These are phyloP conservation scores for Mucor velutinosus DNA, from an alignment of 371 early-diverging fungal genomes.

Conservation along the genomic window DNA sequence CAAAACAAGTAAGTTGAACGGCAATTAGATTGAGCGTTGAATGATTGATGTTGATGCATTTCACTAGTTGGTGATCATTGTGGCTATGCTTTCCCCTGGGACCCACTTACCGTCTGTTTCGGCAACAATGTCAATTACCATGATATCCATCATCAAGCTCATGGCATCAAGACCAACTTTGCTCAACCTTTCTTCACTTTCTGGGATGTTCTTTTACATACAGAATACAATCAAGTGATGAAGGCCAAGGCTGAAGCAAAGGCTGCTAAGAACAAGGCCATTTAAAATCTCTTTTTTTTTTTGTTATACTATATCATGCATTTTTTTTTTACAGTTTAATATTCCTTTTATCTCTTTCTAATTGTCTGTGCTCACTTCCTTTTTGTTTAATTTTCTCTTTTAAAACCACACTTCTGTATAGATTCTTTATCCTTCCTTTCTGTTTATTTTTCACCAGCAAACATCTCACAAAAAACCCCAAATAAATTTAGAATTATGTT, in stretches of 20 bases:
- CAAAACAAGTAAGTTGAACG: slow-evolving; percentile 56
- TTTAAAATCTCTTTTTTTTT: not conserved
- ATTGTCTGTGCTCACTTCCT: not conserved
- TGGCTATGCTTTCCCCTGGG: slow-evolving; percentile 74
- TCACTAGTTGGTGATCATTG: slow-evolving; percentile 70
- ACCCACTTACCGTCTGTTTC: slow-evolving; percentile 61
- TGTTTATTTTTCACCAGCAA: not conserved
- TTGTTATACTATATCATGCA: not conserved
- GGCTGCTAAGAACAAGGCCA: slow-evolving; percentile 6
- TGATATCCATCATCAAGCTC: slow-evolving; percentile 61
- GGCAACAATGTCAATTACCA: slow-evolving; percentile 71
- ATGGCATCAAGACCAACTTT: slow-evolving; percentile 63
- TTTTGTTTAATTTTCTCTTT: not conserved
- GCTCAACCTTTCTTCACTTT: slow-evolving; percentile 73
- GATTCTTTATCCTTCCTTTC: not conserved
- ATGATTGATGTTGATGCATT: not conserved
- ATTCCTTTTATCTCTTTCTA: not conserved
- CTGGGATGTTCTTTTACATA: slow-evolving; percentile 70
- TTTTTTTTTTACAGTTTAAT: not conserved
- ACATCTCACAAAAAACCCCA: not conserved
- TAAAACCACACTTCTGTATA: slow-evolving; percentile 2
- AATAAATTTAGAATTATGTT: not conserved
- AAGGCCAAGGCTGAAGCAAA: slow-evolving; percentile 23
- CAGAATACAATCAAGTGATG: slow-evolving; percentile 34
- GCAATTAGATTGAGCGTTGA: not conserved